Percentiles rank a stretch among this genome's conserved stretches.
These are phyloP conservation scores for Debaryomycetaceae sp. DNA, from an alignment of 1,139 yeast genomes.

Conservation along the genomic window DNA sequence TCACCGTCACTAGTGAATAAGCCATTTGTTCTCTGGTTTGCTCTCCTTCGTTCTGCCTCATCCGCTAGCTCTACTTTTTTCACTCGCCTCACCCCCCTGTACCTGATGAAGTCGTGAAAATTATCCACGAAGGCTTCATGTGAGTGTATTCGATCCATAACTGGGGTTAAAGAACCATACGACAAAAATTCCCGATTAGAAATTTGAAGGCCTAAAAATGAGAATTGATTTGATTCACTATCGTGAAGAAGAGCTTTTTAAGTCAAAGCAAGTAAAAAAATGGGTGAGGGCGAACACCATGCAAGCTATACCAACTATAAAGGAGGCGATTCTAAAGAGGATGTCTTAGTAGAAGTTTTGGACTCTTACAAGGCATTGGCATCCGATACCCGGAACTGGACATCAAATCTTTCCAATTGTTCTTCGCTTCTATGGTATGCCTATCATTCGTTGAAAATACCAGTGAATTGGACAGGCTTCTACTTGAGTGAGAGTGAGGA, in stretches of 20 bases:
- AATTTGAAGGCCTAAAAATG: no score
- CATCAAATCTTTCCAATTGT: slow-evolving; percentile 81
- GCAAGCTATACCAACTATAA: slow-evolving; percentile 62
- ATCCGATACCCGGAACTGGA: slow-evolving; percentile 71
- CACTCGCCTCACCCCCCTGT: slow-evolving; percentile 12
- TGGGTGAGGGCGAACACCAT: slow-evolving; percentile 34
- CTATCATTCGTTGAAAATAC: slow-evolving; percentile 54
- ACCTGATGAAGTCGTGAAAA: slow-evolving; percentile 8
- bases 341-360: slow-evolving; percentile 56
- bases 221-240: background rate
- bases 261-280: background rate
- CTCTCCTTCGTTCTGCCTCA: background rate
- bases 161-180: background rate
- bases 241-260: background rate
- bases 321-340: slow-evolving; percentile 39
- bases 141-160: background rate
- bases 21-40: slow-evolving; percentile 2
- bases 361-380: slow-evolving; percentile 65
- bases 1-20: slow-evolving; percentile 7
- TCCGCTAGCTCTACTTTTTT: slow-evolving; percentile 1
- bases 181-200: no score
- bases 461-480: slow-evolving; percentile 93
- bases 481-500: slow-evolving; percentile 49
- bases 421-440: slow-evolving; percentile 87
- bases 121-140: slow-evolving; percentile 1